Base-by-base conservation (phyloP, 306 rosid species). In the Glycine soja region DNA sequence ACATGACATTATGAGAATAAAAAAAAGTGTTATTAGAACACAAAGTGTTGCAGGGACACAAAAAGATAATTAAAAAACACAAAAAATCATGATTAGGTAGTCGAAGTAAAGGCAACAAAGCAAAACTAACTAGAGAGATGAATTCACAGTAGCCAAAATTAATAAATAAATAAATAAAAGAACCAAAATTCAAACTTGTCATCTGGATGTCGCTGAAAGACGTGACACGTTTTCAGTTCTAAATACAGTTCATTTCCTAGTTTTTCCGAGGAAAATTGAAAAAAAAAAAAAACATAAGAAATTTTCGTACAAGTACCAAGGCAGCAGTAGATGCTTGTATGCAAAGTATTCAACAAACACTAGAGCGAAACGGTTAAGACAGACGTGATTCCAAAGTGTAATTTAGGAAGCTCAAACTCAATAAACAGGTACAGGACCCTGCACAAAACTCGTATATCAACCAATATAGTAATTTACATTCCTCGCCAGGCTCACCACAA, bases 351-450 rank as follows among this genome's bases (percentile, higher is more conserved):
- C 34, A 67, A 66, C 74, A 70, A 71, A 76, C 30, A 70, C 52
- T 50, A 80, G 51, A 53, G 40, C 64, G 14, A 43, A 65, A 58
- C 61, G 19, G 32, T 48, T 14, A 68, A 32, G 77, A 81, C 73
- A 70, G 73, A 70, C 58, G 8, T 24, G 74, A 62, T 48, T 54
- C 77, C 63, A 63, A 19, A 78, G 58, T 19, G 42, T 65, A 57
- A 73, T 50, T 64, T 81, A 69, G 72, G 78, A 81, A 83, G 75
- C 82, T 57, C 82, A 81, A 75, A 70, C 77, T 68, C 78, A 82
- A 76, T 14, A 62, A 61, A 62, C 65, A 74, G 82, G 80, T 43
- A 43, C 54, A 24, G 57, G 24, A 64, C 12, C 76, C 77, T 70
- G 43, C 65, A 45, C 58, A 51, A 61, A 62, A 72, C 75, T 80